Base-by-base conservation (phyloP, 78 protist genomes). In the Reticulomyxa filosa region DNA sequence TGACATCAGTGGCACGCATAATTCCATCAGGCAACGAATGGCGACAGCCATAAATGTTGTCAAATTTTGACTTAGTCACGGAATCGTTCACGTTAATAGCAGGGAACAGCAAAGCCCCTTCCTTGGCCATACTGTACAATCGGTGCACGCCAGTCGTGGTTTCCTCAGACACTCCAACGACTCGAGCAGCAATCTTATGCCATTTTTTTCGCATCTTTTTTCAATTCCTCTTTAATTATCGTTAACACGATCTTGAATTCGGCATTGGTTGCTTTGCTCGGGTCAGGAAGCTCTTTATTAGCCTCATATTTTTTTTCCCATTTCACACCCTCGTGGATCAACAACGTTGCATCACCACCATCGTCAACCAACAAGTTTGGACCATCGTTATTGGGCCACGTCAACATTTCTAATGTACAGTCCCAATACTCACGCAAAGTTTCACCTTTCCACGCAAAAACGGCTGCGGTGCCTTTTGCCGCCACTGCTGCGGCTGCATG, bases 101-200 rank as follows among this genome's bases (percentile, higher is more conserved):
- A 39, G 99, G 96, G 80, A 92, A 65, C 71, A 79, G 75, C n/a
- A 94, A 85, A 63, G 64, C 48, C 46, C 85, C 88, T 13, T 27
- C 73, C 57, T 80, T 64, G 59, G 62, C 70, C 97, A 89, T 83
- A 70, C 76, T 62, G 73, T 87, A 55, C 62, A 95, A 82, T 74
- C 89, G 78, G 89, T 89, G 89, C 61, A 93, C 98, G 67, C 99
- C 99, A 27, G 99, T 95, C 71, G 99, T 95, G 77, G 99, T 95
- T 80, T 95, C 99, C 85, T 95, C 99, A 17, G 96, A 85, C 42
- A 93, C 76, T 42, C 99, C 99, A 62, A 72, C 72, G 72, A 88
- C 70, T 32, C 81, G 65, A 7, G 46, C 79, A 22, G 78, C 84
- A n/a, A 75, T 38, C 67, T 73, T 38, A 72, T 66, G 57, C 67